Base-by-base conservation (phyloP, 83 land plant genomes). In the Larix sibirica region DNA sequence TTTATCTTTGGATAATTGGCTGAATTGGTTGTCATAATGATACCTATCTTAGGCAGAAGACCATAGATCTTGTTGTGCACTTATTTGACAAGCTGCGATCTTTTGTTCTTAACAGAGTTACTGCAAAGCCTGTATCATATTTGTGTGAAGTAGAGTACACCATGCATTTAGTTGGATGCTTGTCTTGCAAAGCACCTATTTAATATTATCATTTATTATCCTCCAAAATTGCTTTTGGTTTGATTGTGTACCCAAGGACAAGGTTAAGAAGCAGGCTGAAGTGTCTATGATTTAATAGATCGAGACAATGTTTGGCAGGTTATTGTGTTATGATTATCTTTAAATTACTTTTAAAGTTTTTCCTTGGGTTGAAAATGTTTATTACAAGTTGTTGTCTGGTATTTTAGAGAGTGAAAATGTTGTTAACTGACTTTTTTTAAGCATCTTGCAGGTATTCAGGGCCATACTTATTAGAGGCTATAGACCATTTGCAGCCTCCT, bases 401-500 rank as follows among this genome's bases (percentile, higher is more conserved):
- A 50, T 50, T 50, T 50, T 50, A 50, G 54, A 50, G 2, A 50
- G 10, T 24, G 9, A 24, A 64, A 21, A 8, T 64, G 24, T 64
- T n/a, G 31, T 58, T 44, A 28, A 81, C 18, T 28, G 59, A 31
- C 58, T 36, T 42, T 69, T 23, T 69, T 74, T 44, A n/a, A 23
- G n/a, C 26, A 59, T 62, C 62, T 80, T 62, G 83, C 94, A 97
- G 98, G 98, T 95, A 87, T 84, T 36, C 74, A 1, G 98, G 98
- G 17, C 88, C 88, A 7, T 81, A 80, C 76, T 83, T 97, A 3
- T 74, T 97, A 84, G 93, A 95, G 81, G 91, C 90, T 24, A 88
- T 97, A 18, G 96, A 97, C 80, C 82, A 91, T 16, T 79, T 97
- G 61, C 92, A 92, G 80, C 92, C 94, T 69, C 98, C 99, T 20